These are phyloP conservation scores for Beta corolliflora DNA, from an alignment of 179 eudicot species.

Conservation along the genomic window DNA sequence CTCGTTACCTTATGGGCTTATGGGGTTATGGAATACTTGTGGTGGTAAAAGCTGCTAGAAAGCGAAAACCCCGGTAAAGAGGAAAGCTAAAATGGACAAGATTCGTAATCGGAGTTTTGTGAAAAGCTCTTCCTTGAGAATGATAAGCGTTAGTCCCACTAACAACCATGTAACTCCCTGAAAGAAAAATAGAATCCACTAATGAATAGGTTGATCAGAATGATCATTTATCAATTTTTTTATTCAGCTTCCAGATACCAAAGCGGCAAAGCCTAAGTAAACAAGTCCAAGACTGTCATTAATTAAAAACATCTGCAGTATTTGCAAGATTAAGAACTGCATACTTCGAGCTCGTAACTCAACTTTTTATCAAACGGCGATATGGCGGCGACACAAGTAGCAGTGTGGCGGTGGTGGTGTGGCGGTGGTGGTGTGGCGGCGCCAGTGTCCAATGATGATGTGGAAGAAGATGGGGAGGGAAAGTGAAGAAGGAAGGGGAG, in stretches of 20 bases:
- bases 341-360: slow-evolving; percentile 37
- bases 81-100: slow-evolving; percentile 48
- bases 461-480: too few species aligned
- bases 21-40: slow-evolving; percentile 33
- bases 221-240: slow-evolving; percentile 39
- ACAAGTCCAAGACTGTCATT: slow-evolving; percentile 57
- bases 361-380: slow-evolving; percentile 25
- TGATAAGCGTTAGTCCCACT: slow-evolving; percentile 45
- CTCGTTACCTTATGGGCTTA: too few species aligned
- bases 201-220: slow-evolving; percentile 47
- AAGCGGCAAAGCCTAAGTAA: slow-evolving; percentile 50
- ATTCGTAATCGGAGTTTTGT: slow-evolving; percentile 38
- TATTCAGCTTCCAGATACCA: slow-evolving; percentile 53
- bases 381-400: too few species aligned
- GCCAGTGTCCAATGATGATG: too few species aligned
- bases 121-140: slow-evolving; percentile 45
- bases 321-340: slow-evolving; percentile 29
- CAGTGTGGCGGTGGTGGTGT: too few species aligned
- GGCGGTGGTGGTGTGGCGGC: too few species aligned
- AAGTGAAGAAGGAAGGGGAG: too few species aligned
- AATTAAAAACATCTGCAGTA: slow-evolving; percentile 46
- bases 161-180: slow-evolving; percentile 66
- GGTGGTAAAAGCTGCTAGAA: slow-evolving; percentile 42
- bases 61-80: slow-evolving; percentile 46
- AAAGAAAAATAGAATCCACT: slow-evolving; percentile 47